phyloP scores from a whole-genome alignment of 352 stramenopile species.

The Phytophthora fragariaefolia region DNA sequence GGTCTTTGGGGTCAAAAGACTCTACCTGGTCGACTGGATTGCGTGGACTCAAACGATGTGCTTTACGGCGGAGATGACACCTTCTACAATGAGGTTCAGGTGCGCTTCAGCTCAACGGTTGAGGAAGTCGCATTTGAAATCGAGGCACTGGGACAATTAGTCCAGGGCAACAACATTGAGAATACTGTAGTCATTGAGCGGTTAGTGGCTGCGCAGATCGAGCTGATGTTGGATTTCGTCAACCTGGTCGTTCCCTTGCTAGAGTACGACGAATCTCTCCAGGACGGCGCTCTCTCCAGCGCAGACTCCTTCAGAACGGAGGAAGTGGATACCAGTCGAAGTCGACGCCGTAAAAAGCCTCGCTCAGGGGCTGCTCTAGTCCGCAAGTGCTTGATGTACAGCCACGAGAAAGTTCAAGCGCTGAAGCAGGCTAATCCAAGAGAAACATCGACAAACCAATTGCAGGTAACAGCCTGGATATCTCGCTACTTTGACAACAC shows the following conservation, averaged over 20 bases:
- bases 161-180: not conserved
- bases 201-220: conserved; percentile 39
- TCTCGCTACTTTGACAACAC: conserved; percentile 43
- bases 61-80: conserved; percentile 72
- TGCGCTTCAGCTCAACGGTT: conserved; percentile 54
- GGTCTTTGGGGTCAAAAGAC: conserved; percentile 63
- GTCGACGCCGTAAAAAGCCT: conserved; percentile 33
- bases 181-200: not conserved
- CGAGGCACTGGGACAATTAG: conserved; percentile 33
- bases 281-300: not conserved
- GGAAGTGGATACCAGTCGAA: conserved; percentile 3
- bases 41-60: conserved; percentile 88
- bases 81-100: conserved; percentile 62
- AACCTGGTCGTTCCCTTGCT: conserved; percentile 52
- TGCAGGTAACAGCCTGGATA: conserved; percentile 20
- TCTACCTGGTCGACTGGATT: conserved; percentile 41
- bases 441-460: conserved; percentile 9
- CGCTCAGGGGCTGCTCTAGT: conserved; percentile 44
- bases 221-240: conserved; percentile 72
- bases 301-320: conserved; percentile 7
- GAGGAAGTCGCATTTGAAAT: conserved; percentile 61
- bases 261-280: conserved; percentile 38
- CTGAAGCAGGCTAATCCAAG: conserved; percentile 22
- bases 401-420: conserved; percentile 29
- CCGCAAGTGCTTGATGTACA: conserved; percentile 51